Evolutionary conservation across 805 yeast species (phyloP).

Genomic region (Cyberlindnera amylophila): DNA sequence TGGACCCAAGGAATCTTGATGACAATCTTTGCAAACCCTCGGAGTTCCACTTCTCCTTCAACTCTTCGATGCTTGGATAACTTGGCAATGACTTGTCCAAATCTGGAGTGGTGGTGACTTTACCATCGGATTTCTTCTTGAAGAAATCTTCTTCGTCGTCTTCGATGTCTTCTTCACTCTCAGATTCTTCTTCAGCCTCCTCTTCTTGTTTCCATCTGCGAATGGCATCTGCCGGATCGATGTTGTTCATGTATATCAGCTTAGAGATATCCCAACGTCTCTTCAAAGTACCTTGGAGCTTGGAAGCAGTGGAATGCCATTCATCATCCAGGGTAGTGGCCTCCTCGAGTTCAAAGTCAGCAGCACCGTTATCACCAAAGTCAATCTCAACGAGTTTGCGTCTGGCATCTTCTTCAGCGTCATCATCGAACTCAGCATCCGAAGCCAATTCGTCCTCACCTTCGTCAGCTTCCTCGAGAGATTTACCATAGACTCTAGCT

Average conservation of each 20-base stretch:
- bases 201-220: slow-evolving; percentile 61
- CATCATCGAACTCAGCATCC: slow-evolving; percentile 40
- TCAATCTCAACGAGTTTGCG: slow-evolving; percentile 47
- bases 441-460: slow-evolving; percentile 41
- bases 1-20: slow-evolving; percentile 51
- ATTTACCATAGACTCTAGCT: slow-evolving; percentile 54
- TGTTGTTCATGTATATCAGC: slow-evolving; percentile 72
- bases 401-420: slow-evolving; percentile 36
- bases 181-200: slow-evolving; percentile 41
- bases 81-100: slow-evolving; percentile 37
- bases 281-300: slow-evolving; percentile 48
- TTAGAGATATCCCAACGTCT: slow-evolving; percentile 78
- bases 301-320: slow-evolving; percentile 51
- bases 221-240: slow-evolving; percentile 70
- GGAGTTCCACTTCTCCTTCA: slow-evolving; percentile 44
- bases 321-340: slow-evolving; percentile 48
- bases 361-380: slow-evolving; percentile 34
- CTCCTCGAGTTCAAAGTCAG: slow-evolving; percentile 42
- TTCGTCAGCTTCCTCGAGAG: slow-evolving; percentile 42
- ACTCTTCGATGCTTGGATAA: slow-evolving; percentile 38
- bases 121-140: slow-evolving; percentile 43
- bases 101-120: slow-evolving; percentile 28
- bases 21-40: slow-evolving; percentile 41
- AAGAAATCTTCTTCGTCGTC: slow-evolving; percentile 51
- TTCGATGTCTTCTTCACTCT: slow-evolving; percentile 36